phyloP scores from a whole-genome alignment of 306 rosid genomes.

The Vicia faba region DNA sequence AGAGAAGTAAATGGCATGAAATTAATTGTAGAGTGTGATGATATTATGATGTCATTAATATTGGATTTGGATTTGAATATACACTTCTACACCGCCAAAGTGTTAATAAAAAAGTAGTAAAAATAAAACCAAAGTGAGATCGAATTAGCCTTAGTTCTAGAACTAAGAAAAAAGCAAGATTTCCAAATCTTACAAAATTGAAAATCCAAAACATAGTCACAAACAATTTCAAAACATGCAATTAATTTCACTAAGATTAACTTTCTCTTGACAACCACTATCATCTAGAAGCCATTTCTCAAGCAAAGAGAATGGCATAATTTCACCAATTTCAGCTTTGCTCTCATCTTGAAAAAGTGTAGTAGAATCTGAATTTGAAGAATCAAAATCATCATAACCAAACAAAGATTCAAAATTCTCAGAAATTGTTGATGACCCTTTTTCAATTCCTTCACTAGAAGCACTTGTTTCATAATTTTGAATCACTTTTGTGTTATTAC shows the following conservation, averaged over 20 bases:
- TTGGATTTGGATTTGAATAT: conserved; percentile 33
- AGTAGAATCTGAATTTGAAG: conserved; percentile 54
- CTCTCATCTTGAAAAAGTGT: conserved; percentile 61
- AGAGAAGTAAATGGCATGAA: too few relatives aligned
- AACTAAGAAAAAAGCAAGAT: conserved; percentile 30
- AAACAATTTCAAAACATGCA: conserved; percentile 32
- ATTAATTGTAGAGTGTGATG: conserved; percentile 9
- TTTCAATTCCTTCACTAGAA: conserved; percentile 58
- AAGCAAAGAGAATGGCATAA: conserved; percentile 59
- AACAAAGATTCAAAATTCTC: conserved; percentile 55
- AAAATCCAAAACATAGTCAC: conserved; percentile 39
- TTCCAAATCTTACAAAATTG: conserved; percentile 8
- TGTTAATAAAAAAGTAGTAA: neutral
- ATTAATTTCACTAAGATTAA: conserved; percentile 40
- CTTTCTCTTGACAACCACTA: conserved; percentile 49
- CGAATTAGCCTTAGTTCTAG: conserved; percentile 31
- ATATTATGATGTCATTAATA: conserved; percentile 23
- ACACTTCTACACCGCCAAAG: conserved; percentile 37
- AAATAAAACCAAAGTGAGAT: conserved; percentile 34
- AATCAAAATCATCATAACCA: conserved; percentile 60
- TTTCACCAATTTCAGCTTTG: conserved; percentile 40
- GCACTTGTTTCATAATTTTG: conserved; percentile 40
- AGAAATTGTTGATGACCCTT: conserved; percentile 34
- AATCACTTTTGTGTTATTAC: neutral
- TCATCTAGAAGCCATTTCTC: conserved; percentile 94